phyloP scores from a whole-genome alignment of 2,329 filamentous ascomycete genomes.

The Hypoxylon sp. region DNA sequence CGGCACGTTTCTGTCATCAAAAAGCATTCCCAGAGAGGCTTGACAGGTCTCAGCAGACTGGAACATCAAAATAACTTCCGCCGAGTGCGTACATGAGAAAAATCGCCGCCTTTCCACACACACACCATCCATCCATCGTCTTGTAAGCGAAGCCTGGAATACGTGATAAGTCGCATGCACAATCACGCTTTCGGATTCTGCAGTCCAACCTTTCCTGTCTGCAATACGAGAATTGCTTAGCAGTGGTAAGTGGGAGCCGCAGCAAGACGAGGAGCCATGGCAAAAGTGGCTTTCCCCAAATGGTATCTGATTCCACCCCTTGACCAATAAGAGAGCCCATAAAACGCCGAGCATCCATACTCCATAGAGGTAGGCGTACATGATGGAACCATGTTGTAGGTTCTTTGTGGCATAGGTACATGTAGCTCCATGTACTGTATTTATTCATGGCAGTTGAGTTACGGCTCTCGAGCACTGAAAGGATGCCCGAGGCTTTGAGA shows the following conservation, averaged over 20 bases:
- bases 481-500: constrained; percentile 13
- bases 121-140: constrained; percentile 1
- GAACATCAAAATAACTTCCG: constrained; percentile 7
- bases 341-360: constrained; percentile 12
- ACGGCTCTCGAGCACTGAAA: not conserved
- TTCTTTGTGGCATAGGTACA: too few species aligned
- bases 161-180: constrained; percentile 29
- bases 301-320: constrained; percentile 38
- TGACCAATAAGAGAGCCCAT: constrained; percentile 33
- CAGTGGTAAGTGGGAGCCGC: constrained; percentile 4
- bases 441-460: constrained; percentile 10
- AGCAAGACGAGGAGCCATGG: constrained; percentile 25
- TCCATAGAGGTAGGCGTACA: constrained; percentile 6
- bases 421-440: constrained; percentile 15
- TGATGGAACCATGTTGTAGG: constrained; percentile 4
- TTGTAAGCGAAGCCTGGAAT: constrained; percentile 26
- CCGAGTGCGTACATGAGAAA: constrained; percentile 24
- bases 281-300: constrained; percentile 39
- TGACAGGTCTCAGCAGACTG: constrained; percentile 7
- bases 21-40: not conserved
- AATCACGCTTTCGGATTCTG: constrained; percentile 28
- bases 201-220: constrained; percentile 30
- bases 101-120: constrained; percentile 23
- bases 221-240: constrained; percentile 35
- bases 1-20: not conserved